Evolutionary conservation across 106 monocot genomes (phyloP).

Genomic region (Platanthera guangdongensis): DNA sequence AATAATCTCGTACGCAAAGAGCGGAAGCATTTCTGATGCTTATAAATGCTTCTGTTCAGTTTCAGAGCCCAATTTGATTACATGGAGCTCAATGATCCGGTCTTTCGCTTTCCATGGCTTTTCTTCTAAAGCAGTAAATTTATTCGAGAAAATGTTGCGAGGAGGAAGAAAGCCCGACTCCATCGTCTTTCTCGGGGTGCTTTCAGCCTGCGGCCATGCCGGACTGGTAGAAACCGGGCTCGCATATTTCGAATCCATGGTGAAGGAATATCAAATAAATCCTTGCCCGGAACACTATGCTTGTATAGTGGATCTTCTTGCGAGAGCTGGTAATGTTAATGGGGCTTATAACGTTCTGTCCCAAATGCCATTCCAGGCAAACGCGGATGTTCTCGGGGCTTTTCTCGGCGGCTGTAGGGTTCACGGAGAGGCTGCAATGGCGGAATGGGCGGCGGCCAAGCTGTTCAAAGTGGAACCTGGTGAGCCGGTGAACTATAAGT

Average conservation of each 20-base stretch:
- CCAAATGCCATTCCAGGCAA: conserved; percentile 21
- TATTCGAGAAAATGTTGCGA: conserved; percentile 43
- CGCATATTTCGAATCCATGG: conserved; percentile 40
- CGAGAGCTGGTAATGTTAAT: conserved; percentile 34
- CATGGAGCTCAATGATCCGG: conserved; percentile 53
- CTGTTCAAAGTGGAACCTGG: conserved; percentile 31
- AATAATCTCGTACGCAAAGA: conserved; percentile 44
- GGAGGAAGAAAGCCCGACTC: conserved; percentile 36
- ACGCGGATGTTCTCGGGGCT: conserved; percentile 42
- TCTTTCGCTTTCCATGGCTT: conserved; percentile 58
- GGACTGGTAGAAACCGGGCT: conserved; percentile 53
- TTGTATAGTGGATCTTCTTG: conserved; percentile 61
- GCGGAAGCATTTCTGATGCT: conserved; percentile 27
- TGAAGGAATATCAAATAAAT: conserved; percentile 31
- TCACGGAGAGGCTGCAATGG: conserved; percentile 29
- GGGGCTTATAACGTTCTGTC: conserved; percentile 35
- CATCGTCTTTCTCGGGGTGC: conserved; percentile 37
- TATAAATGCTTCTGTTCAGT: conserved; percentile 22
- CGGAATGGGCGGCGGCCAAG: conserved; percentile 36
- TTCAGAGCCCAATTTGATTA: conserved; percentile 35
- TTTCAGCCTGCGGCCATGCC: conserved; percentile 58
- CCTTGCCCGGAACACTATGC: conserved; percentile 39
- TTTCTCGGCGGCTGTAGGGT: conserved; percentile 54
- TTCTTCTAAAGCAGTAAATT: conserved; percentile 20
- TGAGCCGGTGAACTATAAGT: conserved; percentile 28